Evolutionary conservation across 352 stramenopile genomes (phyloP).

Genomic region (Elongisporangium senticosum): DNA sequence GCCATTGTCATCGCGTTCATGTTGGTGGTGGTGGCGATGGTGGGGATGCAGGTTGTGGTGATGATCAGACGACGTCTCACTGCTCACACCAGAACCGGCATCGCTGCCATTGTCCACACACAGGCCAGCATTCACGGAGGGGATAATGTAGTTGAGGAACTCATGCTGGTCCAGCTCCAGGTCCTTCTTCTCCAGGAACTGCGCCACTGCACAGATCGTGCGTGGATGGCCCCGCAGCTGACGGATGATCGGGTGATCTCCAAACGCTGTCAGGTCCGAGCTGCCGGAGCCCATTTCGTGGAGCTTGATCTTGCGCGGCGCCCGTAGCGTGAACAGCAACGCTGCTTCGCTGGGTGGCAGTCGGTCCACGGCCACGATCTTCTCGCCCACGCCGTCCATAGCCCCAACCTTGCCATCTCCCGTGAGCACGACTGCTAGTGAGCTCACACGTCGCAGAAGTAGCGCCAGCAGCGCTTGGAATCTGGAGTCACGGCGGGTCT

Average conservation of each 20-base stretch:
- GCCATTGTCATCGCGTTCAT: constrained; percentile 12
- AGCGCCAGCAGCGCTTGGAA: constrained; percentile 44
- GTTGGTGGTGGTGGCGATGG: constrained; percentile 15
- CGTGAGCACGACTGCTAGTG: constrained; percentile 55
- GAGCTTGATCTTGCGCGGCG: constrained; percentile 62
- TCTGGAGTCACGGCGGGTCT: constrained; percentile 27
- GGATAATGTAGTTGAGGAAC: constrained; percentile 79
- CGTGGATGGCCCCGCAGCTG: constrained; percentile 53
- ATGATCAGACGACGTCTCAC: constrained; percentile 5
- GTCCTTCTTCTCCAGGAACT: constrained; percentile 79
- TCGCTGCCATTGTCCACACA: constrained; percentile 22
- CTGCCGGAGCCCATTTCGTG: constrained; percentile 72
- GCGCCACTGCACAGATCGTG: constrained; percentile 72
- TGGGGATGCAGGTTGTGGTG: constrained; percentile 25
- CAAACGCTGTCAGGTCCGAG: constrained; percentile 49
- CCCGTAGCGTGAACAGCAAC: constrained; percentile 69
- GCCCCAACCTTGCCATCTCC: constrained; percentile 67
- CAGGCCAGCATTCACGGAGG: constrained; percentile 68
- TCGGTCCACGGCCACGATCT: constrained; percentile 62
- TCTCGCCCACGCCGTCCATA: constrained; percentile 77
- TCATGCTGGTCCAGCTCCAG: constrained; percentile 81
- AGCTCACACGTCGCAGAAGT: constrained; percentile 61
- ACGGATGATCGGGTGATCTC: constrained; percentile 60
- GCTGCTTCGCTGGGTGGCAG: constrained; percentile 62
- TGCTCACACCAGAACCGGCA: constrained; percentile 4